Conservation (phyloP, 495 filamentous ascomycete species). For the Parathielavia hyrcaniae region DNA sequence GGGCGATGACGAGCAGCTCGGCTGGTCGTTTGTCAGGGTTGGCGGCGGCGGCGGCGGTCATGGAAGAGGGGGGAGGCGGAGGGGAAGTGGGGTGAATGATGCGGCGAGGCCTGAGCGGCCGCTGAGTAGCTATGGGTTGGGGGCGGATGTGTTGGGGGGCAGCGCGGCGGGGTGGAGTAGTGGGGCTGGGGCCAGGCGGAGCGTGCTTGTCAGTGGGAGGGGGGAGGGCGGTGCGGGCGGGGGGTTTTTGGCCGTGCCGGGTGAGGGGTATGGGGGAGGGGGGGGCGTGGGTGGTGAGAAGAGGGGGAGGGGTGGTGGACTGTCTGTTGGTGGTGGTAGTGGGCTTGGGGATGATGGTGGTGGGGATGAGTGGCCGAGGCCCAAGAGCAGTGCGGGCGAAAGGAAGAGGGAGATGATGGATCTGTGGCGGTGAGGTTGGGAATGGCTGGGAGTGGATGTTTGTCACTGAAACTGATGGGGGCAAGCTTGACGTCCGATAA, state of each 20-base stretch:
- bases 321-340: slow-evolving; percentile 11
- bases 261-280: slow-evolving; percentile 71
- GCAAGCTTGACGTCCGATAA: too few relatives aligned
- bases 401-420: slow-evolving; percentile 41
- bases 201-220: slow-evolving; percentile 57
- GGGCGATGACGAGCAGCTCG: slow-evolving; percentile 66
- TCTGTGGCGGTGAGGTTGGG: slow-evolving; percentile 37
- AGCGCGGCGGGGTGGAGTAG: slow-evolving; percentile 36
- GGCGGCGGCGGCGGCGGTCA: slow-evolving; percentile 14
- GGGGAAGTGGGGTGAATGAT: neutral
- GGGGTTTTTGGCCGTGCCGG: slow-evolving; percentile 76
- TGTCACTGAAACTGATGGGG: too few relatives aligned
- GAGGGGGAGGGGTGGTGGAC: neutral
- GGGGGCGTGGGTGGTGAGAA: slow-evolving; percentile 49
- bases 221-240: slow-evolving; percentile 63
- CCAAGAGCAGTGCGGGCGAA: slow-evolving; percentile 36
- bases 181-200: slow-evolving; percentile 41
- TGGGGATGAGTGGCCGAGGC: slow-evolving; percentile 42
- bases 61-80: neutral
- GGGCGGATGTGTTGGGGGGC: slow-evolving; percentile 33
- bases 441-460: too few relatives aligned
- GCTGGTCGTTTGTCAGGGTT: slow-evolving; percentile 67
- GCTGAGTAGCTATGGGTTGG: slow-evolving; percentile 48
- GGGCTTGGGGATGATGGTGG: slow-evolving; percentile 8
- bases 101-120: slow-evolving; percentile 26